Conservation (phyloP, 2,329 filamentous ascomycete genomes). For the Colletotrichum musicola region DNA sequence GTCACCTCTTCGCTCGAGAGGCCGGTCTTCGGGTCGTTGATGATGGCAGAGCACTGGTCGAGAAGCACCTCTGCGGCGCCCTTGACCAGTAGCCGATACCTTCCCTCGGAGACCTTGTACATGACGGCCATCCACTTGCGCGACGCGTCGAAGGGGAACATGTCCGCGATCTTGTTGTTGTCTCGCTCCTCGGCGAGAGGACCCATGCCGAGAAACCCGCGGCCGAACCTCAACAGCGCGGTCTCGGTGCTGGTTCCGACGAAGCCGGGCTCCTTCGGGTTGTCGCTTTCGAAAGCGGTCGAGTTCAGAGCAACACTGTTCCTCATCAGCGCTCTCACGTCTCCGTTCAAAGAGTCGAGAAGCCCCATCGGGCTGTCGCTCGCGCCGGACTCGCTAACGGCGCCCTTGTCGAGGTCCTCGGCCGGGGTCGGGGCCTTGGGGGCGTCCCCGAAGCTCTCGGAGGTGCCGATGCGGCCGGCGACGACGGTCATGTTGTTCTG, state of each 20-base stretch:
- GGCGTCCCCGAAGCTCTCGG: conserved; percentile 51
- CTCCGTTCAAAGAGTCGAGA: conserved; percentile 46
- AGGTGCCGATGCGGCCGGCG: conserved; percentile 65
- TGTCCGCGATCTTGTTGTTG: conserved; percentile 59
- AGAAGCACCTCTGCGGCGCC: conserved; percentile 70
- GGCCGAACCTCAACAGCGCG: conserved; percentile 63
- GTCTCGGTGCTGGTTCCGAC: conserved; percentile 69
- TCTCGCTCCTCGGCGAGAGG: conserved; percentile 60
- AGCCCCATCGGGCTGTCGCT: conserved; percentile 41
- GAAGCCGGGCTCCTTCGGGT: conserved; percentile 52
- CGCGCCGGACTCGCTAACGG: conserved; percentile 42
- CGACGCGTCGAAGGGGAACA: conserved; percentile 67
- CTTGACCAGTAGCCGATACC: conserved; percentile 66
- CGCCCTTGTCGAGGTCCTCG: conserved; percentile 42
- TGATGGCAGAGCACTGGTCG: conserved; percentile 55
- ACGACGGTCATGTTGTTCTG: conserved; percentile 74
- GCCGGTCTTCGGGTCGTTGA: conserved; percentile 58
- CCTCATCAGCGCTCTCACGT: conserved; percentile 53
- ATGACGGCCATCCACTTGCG: conserved; percentile 70
- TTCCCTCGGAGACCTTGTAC: conserved; percentile 58
- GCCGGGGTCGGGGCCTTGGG: background rate
- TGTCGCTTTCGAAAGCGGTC: conserved; percentile 65
- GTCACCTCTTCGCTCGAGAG: conserved; percentile 46
- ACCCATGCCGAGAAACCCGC: conserved; percentile 62
- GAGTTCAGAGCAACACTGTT: conserved; percentile 61